Percentiles rank a stretch among this genome's conserved stretches.
Conservation (phyloP, 495 filamentous ascomycete species). For the Mytilinidion resinicola region DNA sequence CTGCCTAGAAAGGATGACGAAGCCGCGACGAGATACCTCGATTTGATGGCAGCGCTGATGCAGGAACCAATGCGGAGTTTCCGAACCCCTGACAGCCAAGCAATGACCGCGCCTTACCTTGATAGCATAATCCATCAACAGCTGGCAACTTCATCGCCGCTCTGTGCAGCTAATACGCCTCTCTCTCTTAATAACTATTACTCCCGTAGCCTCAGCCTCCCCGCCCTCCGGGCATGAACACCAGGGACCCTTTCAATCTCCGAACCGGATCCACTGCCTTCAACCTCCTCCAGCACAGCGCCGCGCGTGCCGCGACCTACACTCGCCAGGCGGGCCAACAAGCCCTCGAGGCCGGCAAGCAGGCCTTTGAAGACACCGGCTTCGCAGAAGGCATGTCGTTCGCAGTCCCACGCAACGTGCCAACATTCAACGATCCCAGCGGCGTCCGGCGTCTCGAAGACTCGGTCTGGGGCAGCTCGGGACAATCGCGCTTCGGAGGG, state of each 20-base stretch:
- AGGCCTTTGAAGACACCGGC: conserved; percentile 24
- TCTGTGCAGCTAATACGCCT: neutral
- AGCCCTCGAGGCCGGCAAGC: conserved; percentile 40
- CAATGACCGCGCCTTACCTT: too few relatives aligned
- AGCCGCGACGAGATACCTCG: too few relatives aligned
- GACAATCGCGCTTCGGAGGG: conserved; percentile 42
- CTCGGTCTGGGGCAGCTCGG: conserved; percentile 43
- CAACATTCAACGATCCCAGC: conserved; percentile 63
- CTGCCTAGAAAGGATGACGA: too few relatives aligned
- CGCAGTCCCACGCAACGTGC: conserved; percentile 58
- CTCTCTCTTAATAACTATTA: neutral
- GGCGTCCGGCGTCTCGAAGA: conserved; percentile 55
- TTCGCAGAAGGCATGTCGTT: conserved; percentile 54
- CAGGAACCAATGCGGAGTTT: neutral
- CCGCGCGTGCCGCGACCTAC: conserved; percentile 27
- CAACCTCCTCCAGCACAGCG: conserved; percentile 9
- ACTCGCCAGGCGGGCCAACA: conserved; percentile 37
- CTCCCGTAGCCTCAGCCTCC: neutral
- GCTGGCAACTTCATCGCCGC: neutral
- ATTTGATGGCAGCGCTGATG: neutral
- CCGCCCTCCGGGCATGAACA: conserved; percentile 28
- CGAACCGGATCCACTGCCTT: conserved; percentile 21
- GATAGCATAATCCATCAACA: neutral
- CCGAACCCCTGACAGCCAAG: neutral
- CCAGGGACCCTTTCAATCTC: conserved; percentile 34